These are phyloP conservation scores for Alternaria incomplexa DNA, from an alignment of 2,329 filamentous ascomycete genomes.

Conservation along the genomic window DNA sequence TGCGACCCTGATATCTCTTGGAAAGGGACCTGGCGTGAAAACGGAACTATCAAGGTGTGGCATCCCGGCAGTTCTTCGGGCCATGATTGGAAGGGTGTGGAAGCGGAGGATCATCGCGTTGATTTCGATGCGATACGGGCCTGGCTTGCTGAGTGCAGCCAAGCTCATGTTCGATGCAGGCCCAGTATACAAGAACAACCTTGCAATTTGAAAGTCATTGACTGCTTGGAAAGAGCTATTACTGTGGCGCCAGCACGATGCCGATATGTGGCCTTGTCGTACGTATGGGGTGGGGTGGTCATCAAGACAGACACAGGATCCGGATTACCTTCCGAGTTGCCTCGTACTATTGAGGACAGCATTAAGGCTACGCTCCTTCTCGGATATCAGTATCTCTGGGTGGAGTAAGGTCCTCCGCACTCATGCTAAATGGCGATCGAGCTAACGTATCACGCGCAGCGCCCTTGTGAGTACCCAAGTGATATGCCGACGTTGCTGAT, in stretches of 20 bases:
- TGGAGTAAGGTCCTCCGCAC: background rate
- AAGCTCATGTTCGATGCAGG: accelerated
- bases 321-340: background rate
- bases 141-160: background rate
- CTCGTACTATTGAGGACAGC: background rate
- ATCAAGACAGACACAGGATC: accelerated
- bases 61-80: too few relatives aligned
- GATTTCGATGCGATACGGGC: accelerated
- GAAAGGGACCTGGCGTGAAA: accelerated
- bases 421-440: accelerated
- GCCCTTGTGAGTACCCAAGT: background rate
- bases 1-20: accelerated
- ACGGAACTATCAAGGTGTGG: background rate
- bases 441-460: background rate
- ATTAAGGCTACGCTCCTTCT: background rate
- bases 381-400: background rate
- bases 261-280: background rate
- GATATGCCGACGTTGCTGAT: accelerated
- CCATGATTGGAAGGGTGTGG: background rate
- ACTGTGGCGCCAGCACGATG: background rate
- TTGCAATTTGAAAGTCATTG: background rate
- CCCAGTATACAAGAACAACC: accelerated
- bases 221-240: accelerated
- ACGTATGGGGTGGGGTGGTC: background rate
- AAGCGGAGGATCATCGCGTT: background rate